Percentiles rank a stretch among this genome's conserved stretches.
These are phyloP conservation scores for Discostella stelligeroides DNA, from an alignment of 108 stramenopile species.

Conservation along the genomic window DNA sequence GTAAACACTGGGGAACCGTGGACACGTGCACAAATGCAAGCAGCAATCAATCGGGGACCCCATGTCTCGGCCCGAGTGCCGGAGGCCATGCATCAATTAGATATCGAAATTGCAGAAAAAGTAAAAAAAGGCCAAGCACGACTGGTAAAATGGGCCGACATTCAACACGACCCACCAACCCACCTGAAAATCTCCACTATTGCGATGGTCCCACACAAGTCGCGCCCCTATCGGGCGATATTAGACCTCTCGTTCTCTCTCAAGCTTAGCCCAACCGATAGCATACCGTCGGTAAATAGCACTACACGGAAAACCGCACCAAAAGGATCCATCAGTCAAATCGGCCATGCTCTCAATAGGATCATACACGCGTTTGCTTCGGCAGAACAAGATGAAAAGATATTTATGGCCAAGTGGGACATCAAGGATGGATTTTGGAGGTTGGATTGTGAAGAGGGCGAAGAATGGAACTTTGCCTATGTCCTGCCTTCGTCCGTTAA, in stretches of 20 bases:
- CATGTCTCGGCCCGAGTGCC: constrained; percentile 11
- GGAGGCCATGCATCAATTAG: constrained; percentile 13
- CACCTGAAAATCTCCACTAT: constrained; percentile 16
- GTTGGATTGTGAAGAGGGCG: constrained; percentile 14
- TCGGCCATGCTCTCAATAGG: constrained; percentile 1
- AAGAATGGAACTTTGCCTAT: constrained; percentile 41
- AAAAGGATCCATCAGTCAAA: constrained; percentile 14
- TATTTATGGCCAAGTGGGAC: constrained; percentile 29
- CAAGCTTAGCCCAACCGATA: background rate
- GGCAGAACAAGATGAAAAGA: constrained; percentile 3
- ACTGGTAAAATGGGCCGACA: constrained; percentile 17
- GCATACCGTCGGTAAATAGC: constrained; percentile 14
- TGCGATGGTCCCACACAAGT: constrained; percentile 26
- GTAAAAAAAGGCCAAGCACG: constrained; percentile 4
- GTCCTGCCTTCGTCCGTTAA: constrained; percentile 14
- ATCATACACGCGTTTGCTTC: constrained; percentile 19
- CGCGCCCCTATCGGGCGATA: background rate
- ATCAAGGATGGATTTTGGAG: constrained; percentile 43
- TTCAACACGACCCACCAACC: constrained; percentile 4
- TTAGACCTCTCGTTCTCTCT: constrained; percentile 15
- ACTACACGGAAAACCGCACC: background rate
- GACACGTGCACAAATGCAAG: constrained; percentile 9
- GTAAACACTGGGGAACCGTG: constrained; percentile 8
- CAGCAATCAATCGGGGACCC: constrained; percentile 19
- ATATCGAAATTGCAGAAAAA: background rate